phyloP scores from a whole-genome alignment of 164 flowering plant species.

The Vitis riparia region DNA sequence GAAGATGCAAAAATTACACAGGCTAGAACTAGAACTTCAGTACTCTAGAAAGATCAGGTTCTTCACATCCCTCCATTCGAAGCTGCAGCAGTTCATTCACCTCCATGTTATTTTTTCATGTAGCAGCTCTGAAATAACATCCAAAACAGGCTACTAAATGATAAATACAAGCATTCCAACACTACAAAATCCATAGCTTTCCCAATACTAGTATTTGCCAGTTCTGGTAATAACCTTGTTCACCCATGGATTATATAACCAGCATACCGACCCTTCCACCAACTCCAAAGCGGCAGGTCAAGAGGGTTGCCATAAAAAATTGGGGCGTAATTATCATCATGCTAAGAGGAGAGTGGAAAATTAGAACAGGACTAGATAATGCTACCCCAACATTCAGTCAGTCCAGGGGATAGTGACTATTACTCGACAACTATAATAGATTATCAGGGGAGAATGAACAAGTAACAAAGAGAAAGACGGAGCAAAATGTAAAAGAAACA shows the following conservation, averaged over 20 bases:
- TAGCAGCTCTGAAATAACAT: too few species aligned
- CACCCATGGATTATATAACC: neutral
- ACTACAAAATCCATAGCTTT: too few species aligned
- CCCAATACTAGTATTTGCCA: neutral
- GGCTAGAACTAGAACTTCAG: too few species aligned
- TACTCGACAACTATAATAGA: constrained; percentile 1
- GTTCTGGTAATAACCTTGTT: neutral
- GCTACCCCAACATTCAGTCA: constrained; percentile 4
- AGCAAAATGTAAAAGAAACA: neutral
- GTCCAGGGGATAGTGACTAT: constrained; percentile 1
- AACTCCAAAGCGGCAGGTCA: neutral
- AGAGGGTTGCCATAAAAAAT: neutral
- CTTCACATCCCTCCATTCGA: too few species aligned
- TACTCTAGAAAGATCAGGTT: too few species aligned
- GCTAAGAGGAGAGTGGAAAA: neutral
- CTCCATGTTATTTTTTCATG: too few species aligned
- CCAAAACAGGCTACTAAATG: neutral
- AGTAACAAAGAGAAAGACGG: neutral
- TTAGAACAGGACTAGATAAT: neutral
- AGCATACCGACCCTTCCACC: neutral
- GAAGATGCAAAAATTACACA: too few species aligned
- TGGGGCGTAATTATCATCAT: neutral
- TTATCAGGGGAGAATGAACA: constrained; percentile 12
- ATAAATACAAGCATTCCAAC: too few species aligned
- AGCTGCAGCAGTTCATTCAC: too few species aligned